These are phyloP conservation scores for Pterocarpus macrocarpus DNA, from an alignment of 306 rosid species.

Conservation along the genomic window DNA sequence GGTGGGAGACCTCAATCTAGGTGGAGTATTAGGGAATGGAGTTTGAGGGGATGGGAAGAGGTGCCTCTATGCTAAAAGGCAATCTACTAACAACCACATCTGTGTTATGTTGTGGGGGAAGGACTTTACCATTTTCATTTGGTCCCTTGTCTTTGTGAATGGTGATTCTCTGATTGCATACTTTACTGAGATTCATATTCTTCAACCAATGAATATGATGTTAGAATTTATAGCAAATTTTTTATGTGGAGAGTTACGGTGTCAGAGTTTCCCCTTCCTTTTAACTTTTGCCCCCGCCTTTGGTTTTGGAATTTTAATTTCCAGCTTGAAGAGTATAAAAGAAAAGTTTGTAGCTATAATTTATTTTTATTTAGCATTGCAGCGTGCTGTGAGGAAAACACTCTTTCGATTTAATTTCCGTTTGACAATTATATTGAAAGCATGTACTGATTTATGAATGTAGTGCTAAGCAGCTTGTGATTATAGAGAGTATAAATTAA, in stretches of 20 bases:
- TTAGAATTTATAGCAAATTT: background rate
- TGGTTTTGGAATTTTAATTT: background rate
- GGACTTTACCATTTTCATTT: background rate
- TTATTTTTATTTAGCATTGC: too few species aligned
- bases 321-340: too few species aligned
- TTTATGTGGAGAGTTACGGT: background rate
- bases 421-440: too few species aligned
- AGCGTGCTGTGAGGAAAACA: too few species aligned
- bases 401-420: too few species aligned
- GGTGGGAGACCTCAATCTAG: background rate
- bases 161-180: background rate
- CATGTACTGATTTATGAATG: too few species aligned
- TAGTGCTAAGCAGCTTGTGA: too few species aligned
- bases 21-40: background rate
- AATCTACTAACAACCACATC: background rate
- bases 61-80: background rate
- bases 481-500: too few species aligned
- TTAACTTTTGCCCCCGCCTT: background rate
- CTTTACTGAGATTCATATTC: background rate
- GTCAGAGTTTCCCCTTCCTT: background rate
- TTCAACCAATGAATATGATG: slow-evolving; percentile 3
- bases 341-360: too few species aligned
- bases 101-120: background rate
- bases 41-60: background rate
- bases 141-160: background rate